These are phyloP conservation scores for Wickerhamiella shivajii DNA, from an alignment of 805 yeast genomes.

Conservation along the genomic window DNA sequence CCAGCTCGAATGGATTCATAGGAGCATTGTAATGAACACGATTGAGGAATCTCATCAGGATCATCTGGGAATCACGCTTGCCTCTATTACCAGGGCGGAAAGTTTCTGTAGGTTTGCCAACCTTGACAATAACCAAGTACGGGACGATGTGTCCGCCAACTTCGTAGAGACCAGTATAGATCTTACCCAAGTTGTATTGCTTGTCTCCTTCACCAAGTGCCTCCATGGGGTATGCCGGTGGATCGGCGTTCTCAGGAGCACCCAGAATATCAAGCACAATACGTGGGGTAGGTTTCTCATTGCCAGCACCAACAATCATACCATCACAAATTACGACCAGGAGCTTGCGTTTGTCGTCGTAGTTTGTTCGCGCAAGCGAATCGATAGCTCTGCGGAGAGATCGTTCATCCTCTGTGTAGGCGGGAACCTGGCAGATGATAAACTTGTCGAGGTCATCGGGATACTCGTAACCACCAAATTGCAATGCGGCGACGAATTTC, in stretches of 20 bases:
- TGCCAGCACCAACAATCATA: constrained; percentile 46
- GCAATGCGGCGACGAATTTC: constrained; percentile 30
- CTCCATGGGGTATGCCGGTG: constrained; percentile 38
- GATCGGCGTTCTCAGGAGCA: constrained; percentile 36
- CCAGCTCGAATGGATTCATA: constrained; percentile 44
- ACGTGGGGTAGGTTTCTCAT: constrained; percentile 43
- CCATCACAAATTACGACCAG: constrained; percentile 48
- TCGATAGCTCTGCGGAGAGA: constrained; percentile 44
- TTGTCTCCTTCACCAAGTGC: constrained; percentile 46
- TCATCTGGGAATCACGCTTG: constrained; percentile 48
- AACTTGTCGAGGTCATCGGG: constrained; percentile 29
- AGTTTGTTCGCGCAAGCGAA: constrained; percentile 42
- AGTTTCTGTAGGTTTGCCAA: constrained; percentile 46
- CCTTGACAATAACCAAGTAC: constrained; percentile 40
- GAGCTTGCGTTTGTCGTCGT: constrained; percentile 44
- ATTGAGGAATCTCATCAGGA: constrained; percentile 46
- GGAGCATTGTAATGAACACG: constrained; percentile 46
- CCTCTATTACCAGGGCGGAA: constrained; percentile 50
- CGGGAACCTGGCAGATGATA: constrained; percentile 36
- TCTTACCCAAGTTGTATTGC: constrained; percentile 51
- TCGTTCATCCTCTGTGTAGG: constrained; percentile 45
- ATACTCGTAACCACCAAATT: constrained; percentile 23
- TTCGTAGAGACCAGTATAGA: constrained; percentile 45
- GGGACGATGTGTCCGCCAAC: constrained; percentile 44
- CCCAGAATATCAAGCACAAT: constrained; percentile 43